phyloP scores from a whole-genome alignment of 140 eudicot genomes.

The Senecio squalidus region DNA sequence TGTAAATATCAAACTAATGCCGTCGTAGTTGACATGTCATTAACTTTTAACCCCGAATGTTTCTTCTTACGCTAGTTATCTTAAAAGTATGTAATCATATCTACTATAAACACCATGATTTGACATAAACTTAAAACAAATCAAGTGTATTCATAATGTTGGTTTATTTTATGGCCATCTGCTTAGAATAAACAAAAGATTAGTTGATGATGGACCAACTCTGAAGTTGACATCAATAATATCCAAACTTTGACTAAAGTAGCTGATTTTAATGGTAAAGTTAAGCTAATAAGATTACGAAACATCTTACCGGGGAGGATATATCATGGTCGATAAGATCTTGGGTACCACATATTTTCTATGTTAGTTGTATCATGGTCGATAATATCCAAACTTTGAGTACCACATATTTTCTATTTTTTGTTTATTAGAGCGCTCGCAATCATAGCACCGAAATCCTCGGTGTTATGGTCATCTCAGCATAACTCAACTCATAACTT shows the following conservation, averaged over 20 bases:
- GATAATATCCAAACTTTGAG: too few relatives aligned
- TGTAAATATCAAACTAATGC: too few relatives aligned
- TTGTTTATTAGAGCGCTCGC: too few relatives aligned
- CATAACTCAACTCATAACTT: too few relatives aligned
- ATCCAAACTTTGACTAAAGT: background rate
- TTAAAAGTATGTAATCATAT: background rate
- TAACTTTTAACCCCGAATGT: too few relatives aligned
- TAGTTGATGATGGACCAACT: slow-evolving; percentile 4
- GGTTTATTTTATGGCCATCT: background rate
- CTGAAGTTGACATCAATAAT: background rate
- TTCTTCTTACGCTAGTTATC: background rate
- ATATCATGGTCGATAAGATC: background rate
- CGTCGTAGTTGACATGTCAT: too few relatives aligned
- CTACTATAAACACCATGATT: background rate
- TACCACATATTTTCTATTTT: too few relatives aligned
- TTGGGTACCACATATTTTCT: background rate
- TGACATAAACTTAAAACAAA: background rate
- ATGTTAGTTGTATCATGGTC: too few relatives aligned
- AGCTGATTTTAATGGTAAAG: background rate
- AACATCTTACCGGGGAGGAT: background rate
- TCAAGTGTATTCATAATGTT: background rate
- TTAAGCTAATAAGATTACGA: background rate
- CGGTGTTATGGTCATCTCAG: too few relatives aligned
- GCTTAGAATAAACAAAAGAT: slow-evolving; percentile 3
- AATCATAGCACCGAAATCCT: too few relatives aligned